Conservation (phyloP, 768 basidiomycete genomes). For the Tylopilus subfusipes region DNA sequence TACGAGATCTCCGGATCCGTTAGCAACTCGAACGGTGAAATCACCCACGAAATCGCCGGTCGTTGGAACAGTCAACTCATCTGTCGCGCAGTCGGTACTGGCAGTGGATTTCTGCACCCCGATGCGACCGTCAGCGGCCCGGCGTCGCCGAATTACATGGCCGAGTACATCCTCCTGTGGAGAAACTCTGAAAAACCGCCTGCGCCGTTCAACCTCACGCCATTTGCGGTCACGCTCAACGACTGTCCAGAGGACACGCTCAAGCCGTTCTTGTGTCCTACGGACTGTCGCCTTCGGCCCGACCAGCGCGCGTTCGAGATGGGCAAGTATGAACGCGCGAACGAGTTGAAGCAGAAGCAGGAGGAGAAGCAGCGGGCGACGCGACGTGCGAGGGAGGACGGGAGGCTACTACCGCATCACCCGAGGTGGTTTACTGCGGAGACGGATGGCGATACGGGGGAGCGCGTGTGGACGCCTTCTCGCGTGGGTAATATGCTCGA, state of each 20-base stretch:
- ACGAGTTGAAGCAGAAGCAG: conserved; percentile 70
- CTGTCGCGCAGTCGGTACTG: conserved; percentile 66
- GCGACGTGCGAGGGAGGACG: conserved; percentile 71
- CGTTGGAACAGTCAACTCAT: conserved; percentile 95
- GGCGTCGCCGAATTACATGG: conserved; percentile 41
- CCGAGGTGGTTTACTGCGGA: conserved; percentile 86
- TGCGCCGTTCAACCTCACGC: conserved; percentile 93
- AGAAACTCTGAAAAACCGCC: conserved; percentile 81
- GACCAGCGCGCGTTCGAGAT: conserved; percentile 95
- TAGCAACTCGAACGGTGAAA: conserved; percentile 55
- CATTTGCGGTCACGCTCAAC: conserved; percentile 90
- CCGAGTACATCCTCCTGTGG: conserved; percentile 87
- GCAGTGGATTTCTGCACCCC: conserved; percentile 61
- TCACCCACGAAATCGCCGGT: conserved; percentile 87
- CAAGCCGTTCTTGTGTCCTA: conserved; percentile 72
- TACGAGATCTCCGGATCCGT: conserved; percentile 91
- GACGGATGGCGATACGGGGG: conserved; percentile 85
- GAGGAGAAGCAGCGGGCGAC: conserved; percentile 79
- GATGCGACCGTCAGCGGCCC: conserved; percentile 58
- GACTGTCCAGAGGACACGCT: conserved; percentile 74
- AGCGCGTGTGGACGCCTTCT: conserved; percentile 80
- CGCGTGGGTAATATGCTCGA: conserved; percentile 52
- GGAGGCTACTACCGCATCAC: conserved; percentile 62
- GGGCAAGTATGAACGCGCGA: conserved; percentile 81
- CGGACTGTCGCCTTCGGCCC: conserved; percentile 88